Base-by-base conservation (phyloP, 1,139 yeast species). In the Blastobotrys ciferrii region DNA sequence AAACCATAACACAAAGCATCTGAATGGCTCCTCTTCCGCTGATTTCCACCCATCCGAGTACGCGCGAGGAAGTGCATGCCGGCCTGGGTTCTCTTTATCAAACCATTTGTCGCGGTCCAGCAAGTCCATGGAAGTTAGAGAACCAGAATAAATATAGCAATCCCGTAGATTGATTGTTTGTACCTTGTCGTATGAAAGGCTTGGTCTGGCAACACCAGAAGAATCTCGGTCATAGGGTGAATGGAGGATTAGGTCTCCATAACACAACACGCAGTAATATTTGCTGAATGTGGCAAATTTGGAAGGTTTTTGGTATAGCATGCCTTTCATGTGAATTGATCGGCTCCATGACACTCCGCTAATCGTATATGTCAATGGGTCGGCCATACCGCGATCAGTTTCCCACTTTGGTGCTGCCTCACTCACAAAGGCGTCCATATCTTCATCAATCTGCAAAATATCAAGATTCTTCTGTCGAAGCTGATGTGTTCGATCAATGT, bases 21-120 rank as follows among this genome's bases (percentile, higher is more conserved):
- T 71, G 36, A 78, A 67, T 13, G 75, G 63, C 56, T 87, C 94
- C 47, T 84, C 87, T 57, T 91, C 98, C 4, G 80, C 72, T 1
- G 94, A 84, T 56, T 75, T 76, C 91, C 95, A 87, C 0, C 96
- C 96, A 65, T 89, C 95, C 1, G 77, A 68, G 61, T 85, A 88
- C 0, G 84, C 71, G 36, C 95, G 70, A 0, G 97, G 95, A 39
- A 85, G 63, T 0, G 82, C 61, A 47, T 75, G 76, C 4, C 73
- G 73, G 0, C 84, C 86, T 0, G 86, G 84, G 51, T 75, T 70
- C 30, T 67, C 64, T 1, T 70, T 69, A 50, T 77, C 80, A 47
- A 74, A 69, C 36, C 71, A 71, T 11, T 65, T 66, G 46, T 74
- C 78, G 17, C 79, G 68, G 11, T 73, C 71, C 36, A 82, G 61